Base-by-base conservation (phyloP, 2,329 filamentous ascomycete species). In the Xylaria sp. region DNA sequence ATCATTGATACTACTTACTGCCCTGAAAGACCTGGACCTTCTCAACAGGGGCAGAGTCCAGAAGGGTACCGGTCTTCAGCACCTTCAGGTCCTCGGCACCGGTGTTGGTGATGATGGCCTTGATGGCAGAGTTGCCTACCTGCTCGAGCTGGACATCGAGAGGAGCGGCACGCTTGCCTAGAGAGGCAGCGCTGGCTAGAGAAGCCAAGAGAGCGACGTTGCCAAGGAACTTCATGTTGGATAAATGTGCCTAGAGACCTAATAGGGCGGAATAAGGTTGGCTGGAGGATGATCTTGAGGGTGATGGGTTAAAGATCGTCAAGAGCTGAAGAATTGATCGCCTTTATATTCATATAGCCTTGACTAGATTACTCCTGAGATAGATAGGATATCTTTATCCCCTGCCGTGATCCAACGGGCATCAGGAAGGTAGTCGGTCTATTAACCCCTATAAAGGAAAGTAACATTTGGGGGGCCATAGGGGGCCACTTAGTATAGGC, bases 31-130 rank as follows among this genome's bases (percentile, higher is more conserved):
- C 79, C 60, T 82, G 78, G 34, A 86, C 82, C 80, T 87, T 88
- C 80, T 88, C 84, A 39, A 88, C 83, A 2, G 85, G 81, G n/a
- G 81, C 76, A 46, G 81, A 80, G 72, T 87, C 86, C 57, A 89
- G 78, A 72, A 89, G 84, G 62, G 84, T 86, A 41, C 86, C 86
- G 52, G 83, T 82, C 80, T 83, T 87, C 70, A 88, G 79, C 32
- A 89, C 75, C 77, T 87, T 86, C 70, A 88, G 76, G 66, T 81
- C 80, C 56, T 78, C 80, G 55, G 80, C 80, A 55, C 86, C 86
- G 39, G 80, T 86, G 81, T 88, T 88, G 72, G 84, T 87, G 68
- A 89, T 80, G 55, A 80, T 78, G 37, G 86, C 84, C 79, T 86
- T 87, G 72, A 89, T 81, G 63, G 80, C 81, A n/a, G 85, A 83